Percentiles rank a stretch among this genome's conserved stretches.
phyloP scores from a whole-genome alignment of 805 yeast genomes.

The Hanseniaspora guilliermondii region DNA sequence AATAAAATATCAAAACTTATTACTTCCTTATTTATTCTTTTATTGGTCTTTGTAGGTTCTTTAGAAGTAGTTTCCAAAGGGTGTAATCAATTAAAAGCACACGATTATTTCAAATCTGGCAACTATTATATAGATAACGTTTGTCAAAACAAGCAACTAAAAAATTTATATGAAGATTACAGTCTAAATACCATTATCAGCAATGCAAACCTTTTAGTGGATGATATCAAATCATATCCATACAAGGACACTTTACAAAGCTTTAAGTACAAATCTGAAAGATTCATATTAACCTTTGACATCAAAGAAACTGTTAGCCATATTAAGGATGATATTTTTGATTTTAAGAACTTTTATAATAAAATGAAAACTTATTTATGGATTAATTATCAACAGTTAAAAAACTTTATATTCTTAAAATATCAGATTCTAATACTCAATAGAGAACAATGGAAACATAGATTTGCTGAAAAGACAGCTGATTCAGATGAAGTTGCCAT shows the following conservation, averaged over 20 bases:
- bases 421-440: neutral
- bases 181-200: neutral
- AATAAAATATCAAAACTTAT: neutral
- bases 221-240: neutral
- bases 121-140: neutral
- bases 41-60: neutral
- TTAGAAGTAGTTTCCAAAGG: neutral
- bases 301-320: neutral
- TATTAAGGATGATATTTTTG: neutral
- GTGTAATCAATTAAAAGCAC: neutral
- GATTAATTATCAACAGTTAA: neutral
- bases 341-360: neutral
- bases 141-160: neutral
- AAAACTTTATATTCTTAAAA: slow-evolving; percentile 4
- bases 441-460: slow-evolving; percentile 1
- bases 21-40: neutral
- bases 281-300: neutral
- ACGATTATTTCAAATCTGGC: neutral
- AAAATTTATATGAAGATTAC: neutral
- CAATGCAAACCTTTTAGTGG: neutral
- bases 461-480: neutral
- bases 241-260: neutral
- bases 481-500: neutral
- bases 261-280: neutral
- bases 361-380: neutral